A percentile compares a stretch with the other conserved stretches of the same genome.
phyloP scores from a whole-genome alignment of 495 filamentous ascomycete species.

The Xylaria bambusicola region DNA sequence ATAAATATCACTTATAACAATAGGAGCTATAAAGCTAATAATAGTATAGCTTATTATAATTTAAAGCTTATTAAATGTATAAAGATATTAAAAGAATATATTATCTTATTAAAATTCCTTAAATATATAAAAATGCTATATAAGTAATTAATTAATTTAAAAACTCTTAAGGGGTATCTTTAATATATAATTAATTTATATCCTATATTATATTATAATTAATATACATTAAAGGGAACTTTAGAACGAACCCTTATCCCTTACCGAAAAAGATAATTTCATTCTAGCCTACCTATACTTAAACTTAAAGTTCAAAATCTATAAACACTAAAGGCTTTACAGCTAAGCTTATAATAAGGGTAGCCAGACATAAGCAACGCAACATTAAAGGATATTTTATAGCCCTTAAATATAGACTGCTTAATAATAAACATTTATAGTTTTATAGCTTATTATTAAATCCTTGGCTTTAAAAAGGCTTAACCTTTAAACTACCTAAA shows the following conservation, averaged over 20 bases:
- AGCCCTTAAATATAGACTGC: no score
- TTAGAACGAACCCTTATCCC: background rate
- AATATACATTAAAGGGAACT: background rate
- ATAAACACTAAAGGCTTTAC: no score
- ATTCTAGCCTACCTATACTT: no score
- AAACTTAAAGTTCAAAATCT: no score
- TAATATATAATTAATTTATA: background rate
- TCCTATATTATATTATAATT: background rate
- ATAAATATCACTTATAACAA: background rate
- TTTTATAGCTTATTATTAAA: no score
- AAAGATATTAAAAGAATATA: background rate
- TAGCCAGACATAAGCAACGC: no score
- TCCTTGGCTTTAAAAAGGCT: no score
- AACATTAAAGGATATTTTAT: no score
- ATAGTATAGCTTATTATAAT: background rate
- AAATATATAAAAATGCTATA: background rate
- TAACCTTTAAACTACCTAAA: no score
- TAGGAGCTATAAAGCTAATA: background rate
- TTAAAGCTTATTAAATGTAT: background rate
- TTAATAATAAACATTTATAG: no score
- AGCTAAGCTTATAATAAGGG: no score
- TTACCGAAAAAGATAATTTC: no score
- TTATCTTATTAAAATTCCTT: background rate
- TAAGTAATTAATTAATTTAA: background rate
- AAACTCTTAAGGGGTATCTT: background rate